Evolutionary conservation across 768 basidiomycete genomes (phyloP).

Genomic region (Mycena sanguinolenta): DNA sequence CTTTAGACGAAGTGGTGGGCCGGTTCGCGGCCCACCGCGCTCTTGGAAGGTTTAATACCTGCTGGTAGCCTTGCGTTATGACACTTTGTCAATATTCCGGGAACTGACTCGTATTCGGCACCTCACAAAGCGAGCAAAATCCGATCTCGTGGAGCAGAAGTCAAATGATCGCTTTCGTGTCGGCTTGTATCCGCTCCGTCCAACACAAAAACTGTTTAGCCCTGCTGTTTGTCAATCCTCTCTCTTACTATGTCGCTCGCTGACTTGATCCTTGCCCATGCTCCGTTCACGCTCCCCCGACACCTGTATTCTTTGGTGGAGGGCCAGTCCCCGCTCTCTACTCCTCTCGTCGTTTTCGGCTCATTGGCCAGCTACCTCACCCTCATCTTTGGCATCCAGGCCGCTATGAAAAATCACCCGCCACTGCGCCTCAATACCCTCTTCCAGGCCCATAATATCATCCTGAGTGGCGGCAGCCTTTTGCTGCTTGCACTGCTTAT

Average conservation of each 20-base stretch:
- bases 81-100: no score
- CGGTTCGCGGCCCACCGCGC: no score
- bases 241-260: constrained; percentile 77
- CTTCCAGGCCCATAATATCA: constrained; percentile 92
- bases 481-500: constrained; percentile 89
- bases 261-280: constrained; percentile 72
- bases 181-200: no score
- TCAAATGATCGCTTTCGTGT: no score
- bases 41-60: no score
- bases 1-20: no score
- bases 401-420: constrained; percentile 83
- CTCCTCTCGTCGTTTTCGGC: constrained; percentile 77
- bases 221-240: no score
- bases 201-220: no score
- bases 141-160: no score
- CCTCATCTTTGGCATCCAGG: constrained; percentile 87
- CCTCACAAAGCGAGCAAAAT: no score
- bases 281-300: constrained; percentile 70
- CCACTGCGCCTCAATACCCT: constrained; percentile 83
- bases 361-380: constrained; percentile 86
- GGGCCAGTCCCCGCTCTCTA: constrained; percentile 86
- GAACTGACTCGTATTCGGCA: no score
- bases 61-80: no score
- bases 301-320: constrained; percentile 75
- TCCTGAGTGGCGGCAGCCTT: constrained; percentile 88